Percentiles rank a stretch among this genome's conserved stretches.
phyloP scores from a whole-genome alignment of 805 yeast genomes.

The Metschnikowia amazonensis region DNA sequence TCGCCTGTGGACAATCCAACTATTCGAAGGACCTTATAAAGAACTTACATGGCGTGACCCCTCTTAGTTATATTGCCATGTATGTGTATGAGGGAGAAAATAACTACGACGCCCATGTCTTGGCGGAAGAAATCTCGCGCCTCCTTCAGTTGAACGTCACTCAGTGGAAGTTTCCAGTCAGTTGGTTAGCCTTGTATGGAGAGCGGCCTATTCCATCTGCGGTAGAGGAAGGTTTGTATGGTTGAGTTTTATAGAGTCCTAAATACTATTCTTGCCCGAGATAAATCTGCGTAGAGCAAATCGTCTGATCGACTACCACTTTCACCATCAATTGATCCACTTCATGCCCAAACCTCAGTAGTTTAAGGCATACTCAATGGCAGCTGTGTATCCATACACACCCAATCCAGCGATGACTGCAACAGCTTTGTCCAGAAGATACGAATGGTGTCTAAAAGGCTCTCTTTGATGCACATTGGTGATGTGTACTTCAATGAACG shows the following conservation, averaged over 20 bases:
- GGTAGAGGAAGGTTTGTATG: slow-evolving; percentile 73
- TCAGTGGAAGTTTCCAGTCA: slow-evolving; percentile 54
- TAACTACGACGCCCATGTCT: slow-evolving; percentile 57
- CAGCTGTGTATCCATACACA: slow-evolving; percentile 40
- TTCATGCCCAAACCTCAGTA: slow-evolving; percentile 18
- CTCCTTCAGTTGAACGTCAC: slow-evolving; percentile 21
- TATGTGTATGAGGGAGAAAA: slow-evolving; percentile 92
- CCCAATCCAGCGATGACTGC: slow-evolving; percentile 44
- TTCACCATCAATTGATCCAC: not conserved
- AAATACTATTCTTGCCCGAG: not conserved
- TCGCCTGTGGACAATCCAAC: slow-evolving; percentile 12
- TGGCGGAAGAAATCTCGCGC: slow-evolving; percentile 40
- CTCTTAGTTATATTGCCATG: slow-evolving; percentile 44
- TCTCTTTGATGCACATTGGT: slow-evolving; percentile 51
- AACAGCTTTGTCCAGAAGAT: slow-evolving; percentile 46
- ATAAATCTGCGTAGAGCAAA: not conserved
- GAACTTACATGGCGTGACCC: slow-evolving; percentile 11
- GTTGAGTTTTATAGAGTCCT: slow-evolving; percentile 26
- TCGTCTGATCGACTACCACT: not conserved
- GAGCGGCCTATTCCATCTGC: slow-evolving; percentile 61
- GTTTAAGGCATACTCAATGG: slow-evolving; percentile 39
- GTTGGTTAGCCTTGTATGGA: slow-evolving; percentile 89
- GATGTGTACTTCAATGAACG: slow-evolving; percentile 48
- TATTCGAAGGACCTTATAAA: slow-evolving; percentile 16
- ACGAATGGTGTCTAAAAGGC: slow-evolving; percentile 48